Base-by-base conservation (phyloP, 75 land plant species). In the Pinus tabuliformis region DNA sequence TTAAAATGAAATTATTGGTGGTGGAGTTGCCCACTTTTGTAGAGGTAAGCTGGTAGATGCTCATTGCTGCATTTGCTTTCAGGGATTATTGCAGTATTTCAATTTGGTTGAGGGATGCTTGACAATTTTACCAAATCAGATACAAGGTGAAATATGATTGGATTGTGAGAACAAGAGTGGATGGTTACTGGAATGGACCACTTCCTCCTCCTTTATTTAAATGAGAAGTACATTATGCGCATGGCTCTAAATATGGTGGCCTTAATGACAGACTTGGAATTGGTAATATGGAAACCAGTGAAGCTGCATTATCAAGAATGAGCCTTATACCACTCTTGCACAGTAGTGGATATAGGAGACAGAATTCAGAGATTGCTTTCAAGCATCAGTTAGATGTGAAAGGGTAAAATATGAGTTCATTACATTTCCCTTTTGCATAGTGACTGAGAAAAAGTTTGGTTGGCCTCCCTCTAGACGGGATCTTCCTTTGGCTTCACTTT, bases 11-110 rank as follows among this genome's bases (percentile, higher is more conserved):
- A 49, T 49, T 49, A 2, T 21, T 36, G 8, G 42, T 66, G n/a
- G 12, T 68, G 42, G 15, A 42, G 66, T 42, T 68, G 14, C 11
- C 49, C n/a, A 39, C 5, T 8, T 42, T 68, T 21, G n/a, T 68
- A n/a, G 72, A 30, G 54, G 72, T 52, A 68, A 68, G 72, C 72
- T 68, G 20, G 42, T 68, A 42, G 52, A n/a, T 42, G 9, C 42
- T 42, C 42, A 21, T 68, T 68, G 54, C 72, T 39, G 49, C 36
- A n/a, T 42, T 68, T 49, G 33, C 18, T 56, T 45, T n/a, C 88
- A 92, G 94, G 95, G 95, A 9, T 70, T 92, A 36, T 66, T 92
- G 73, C 95, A 92, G 73, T 92, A 92, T 80, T 92, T 92, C 81
- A 86, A 86, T 59, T 81, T 92, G 73, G 93, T 92, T 11, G 93